A percentile compares a stretch with the other conserved stretches of the same genome.
Conservation (phyloP, 768 basidiomycete genomes). For the Peribolospora kevripleyi region DNA sequence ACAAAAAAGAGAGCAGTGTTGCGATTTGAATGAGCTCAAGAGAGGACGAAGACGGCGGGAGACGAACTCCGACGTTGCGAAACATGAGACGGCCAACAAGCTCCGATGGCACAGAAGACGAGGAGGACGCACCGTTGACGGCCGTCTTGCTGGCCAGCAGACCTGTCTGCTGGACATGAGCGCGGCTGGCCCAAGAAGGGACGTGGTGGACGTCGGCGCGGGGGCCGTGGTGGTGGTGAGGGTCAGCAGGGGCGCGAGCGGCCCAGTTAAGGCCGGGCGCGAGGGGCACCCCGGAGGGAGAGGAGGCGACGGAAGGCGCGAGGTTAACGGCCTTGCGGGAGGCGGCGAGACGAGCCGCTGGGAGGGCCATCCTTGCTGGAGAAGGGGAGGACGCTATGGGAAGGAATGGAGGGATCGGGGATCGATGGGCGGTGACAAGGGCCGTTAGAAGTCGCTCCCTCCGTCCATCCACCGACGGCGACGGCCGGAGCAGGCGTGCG, state of each 20-base stretch:
- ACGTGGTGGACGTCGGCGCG: constrained; percentile 19
- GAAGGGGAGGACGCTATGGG: too few relatives aligned
- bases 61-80: neutral
- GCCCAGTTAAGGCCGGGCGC: constrained; percentile 51
- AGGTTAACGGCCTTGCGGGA: constrained; percentile 44
- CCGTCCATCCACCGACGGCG: too few relatives aligned
- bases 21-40: neutral
- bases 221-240: constrained; percentile 28
- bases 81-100: neutral
- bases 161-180: constrained; percentile 19
- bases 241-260: constrained; percentile 36
- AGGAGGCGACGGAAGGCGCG: constrained; percentile 50
- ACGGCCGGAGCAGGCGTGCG: too few relatives aligned
- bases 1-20: constrained; percentile 1
- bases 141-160: constrained; percentile 43
- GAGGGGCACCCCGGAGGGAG: constrained; percentile 54
- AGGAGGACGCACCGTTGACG: constrained; percentile 29
- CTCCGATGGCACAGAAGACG: constrained; percentile 10
- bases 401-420: too few relatives aligned
- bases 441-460: too few relatives aligned
- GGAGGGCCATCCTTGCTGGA: neutral
- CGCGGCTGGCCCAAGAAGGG: constrained; percentile 31
- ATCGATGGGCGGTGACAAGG: too few relatives aligned
- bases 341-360: neutral
- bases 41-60: neutral